phyloP scores from a whole-genome alignment of 495 filamentous ascomycete genomes.

The Lepidopterella palustris region DNA sequence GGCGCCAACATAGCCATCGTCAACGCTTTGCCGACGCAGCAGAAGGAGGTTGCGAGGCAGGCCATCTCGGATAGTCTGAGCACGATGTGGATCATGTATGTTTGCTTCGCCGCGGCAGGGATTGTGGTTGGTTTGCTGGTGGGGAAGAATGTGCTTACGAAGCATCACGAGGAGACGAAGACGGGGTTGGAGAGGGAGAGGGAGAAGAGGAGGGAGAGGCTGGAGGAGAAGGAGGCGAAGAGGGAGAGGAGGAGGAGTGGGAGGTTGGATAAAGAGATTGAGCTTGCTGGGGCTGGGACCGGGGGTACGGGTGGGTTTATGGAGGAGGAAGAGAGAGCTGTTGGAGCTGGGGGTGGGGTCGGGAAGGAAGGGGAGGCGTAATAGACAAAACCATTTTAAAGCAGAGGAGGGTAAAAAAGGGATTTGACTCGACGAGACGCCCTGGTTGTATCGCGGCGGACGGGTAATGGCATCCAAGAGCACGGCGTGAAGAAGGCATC shows the following conservation, averaged over 20 bases:
- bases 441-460: too few relatives aligned
- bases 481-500: too few relatives aligned
- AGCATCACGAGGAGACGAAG: conserved; percentile 37
- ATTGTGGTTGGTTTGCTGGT: conserved; percentile 38
- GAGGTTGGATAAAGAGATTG: conserved; percentile 5
- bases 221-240: conserved; percentile 28
- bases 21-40: conserved; percentile 31
- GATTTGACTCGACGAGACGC: background rate
- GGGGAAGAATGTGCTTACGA: conserved; percentile 30
- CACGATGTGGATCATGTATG: conserved; percentile 47
- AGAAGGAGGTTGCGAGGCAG: conserved; percentile 32
- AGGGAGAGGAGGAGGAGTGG: conserved; percentile 9
- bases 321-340: too few relatives aligned
- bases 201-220: conserved; percentile 25
- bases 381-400: too few relatives aligned
- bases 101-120: conserved; percentile 35
- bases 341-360: background rate
- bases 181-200: conserved; percentile 38
- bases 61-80: conserved; percentile 41
- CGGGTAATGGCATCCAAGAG: too few relatives aligned
- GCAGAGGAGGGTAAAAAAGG: background rate
- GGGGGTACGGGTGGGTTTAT: too few relatives aligned
- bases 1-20: conserved; percentile 43
- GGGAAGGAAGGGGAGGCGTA: background rate
- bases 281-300: too few relatives aligned